A percentile compares a stretch with the other conserved stretches of the same genome.
These are phyloP conservation scores for Medicago ruthenica DNA, from an alignment of 306 rosid species.

Conservation along the genomic window DNA sequence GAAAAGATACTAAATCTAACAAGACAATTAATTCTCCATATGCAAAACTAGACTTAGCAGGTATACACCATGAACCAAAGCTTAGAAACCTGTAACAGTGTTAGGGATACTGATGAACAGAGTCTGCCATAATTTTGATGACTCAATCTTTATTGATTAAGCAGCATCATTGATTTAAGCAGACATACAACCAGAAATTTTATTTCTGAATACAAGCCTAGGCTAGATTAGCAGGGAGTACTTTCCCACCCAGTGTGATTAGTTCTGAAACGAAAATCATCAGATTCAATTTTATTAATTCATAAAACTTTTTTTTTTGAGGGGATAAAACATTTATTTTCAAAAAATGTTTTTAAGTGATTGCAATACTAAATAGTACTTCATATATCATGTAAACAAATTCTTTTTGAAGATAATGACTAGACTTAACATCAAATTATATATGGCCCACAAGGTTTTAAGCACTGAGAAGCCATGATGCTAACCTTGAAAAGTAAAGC, in stretches of 20 bases:
- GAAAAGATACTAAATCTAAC: conserved; percentile 20
- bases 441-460: conserved; percentile 36
- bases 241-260: background rate
- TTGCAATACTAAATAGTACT: conserved; percentile 5
- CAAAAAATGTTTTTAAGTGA: background rate
- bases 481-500: conserved; percentile 98
- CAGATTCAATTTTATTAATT: conserved; percentile 22
- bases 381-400: background rate
- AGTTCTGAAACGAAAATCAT: conserved; percentile 5
- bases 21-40: conserved; percentile 20
- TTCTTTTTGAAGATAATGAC: conserved; percentile 23
- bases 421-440: conserved; percentile 38
- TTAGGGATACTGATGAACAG: background rate
- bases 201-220: conserved; percentile 3
- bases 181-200: background rate
- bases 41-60: conserved; percentile 35
- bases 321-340: background rate
- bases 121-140: background rate
- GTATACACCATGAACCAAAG: conserved; percentile 1
- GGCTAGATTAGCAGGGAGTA: conserved; percentile 2
- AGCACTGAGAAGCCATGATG: conserved; percentile 26
- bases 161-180: conserved; percentile 7
- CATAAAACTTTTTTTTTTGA: background rate
- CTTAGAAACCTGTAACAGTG: conserved; percentile 22
- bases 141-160: background rate